A percentile compares a stretch with the other conserved stretches of the same genome.
phyloP scores from a whole-genome alignment of 2,329 filamentous ascomycete genomes.

The Alternaria burnsii region DNA sequence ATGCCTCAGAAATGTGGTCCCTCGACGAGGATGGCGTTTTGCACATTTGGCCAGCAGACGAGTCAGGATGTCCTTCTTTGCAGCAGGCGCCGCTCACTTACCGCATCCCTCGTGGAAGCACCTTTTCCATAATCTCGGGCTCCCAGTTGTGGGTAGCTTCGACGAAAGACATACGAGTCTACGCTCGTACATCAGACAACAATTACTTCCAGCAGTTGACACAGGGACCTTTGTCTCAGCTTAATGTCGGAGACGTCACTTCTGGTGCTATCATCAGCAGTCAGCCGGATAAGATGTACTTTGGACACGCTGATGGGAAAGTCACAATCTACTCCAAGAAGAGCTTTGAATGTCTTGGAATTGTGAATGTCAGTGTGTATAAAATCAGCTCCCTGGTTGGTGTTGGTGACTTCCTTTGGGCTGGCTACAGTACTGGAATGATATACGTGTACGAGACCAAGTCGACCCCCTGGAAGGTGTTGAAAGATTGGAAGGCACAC shows the following conservation, averaged over 20 bases:
- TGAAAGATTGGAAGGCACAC: slow-evolving; percentile 96
- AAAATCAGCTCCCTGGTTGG: slow-evolving; percentile 90
- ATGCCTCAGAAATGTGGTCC: slow-evolving; percentile 91
- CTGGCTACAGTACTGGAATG: slow-evolving; percentile 92
- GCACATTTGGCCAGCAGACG: slow-evolving; percentile 84
- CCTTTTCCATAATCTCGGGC: slow-evolving; percentile 87
- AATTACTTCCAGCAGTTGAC: slow-evolving; percentile 78
- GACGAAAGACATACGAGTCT: slow-evolving; percentile 87
- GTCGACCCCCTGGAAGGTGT: slow-evolving; percentile 83
- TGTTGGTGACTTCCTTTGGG: slow-evolving; percentile 86
- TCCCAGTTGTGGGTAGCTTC: slow-evolving; percentile 87
- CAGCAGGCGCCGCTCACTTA: slow-evolving; percentile 78
- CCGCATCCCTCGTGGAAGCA: slow-evolving; percentile 80
- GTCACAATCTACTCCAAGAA: slow-evolving; percentile 87
- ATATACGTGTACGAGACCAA: slow-evolving; percentile 90
- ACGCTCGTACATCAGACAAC: slow-evolving; percentile 74
- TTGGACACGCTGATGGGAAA: slow-evolving; percentile 93
- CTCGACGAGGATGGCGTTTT: slow-evolving; percentile 88
- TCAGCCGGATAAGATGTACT: slow-evolving; percentile 80
- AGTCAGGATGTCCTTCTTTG: slow-evolving; percentile 77
- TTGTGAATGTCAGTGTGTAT: slow-evolving; percentile 89
- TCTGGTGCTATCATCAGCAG: slow-evolving; percentile 79
- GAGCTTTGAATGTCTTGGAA: slow-evolving; percentile 78
- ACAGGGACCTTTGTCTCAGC: slow-evolving; percentile 72
- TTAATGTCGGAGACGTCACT: slow-evolving; percentile 84